These are phyloP conservation scores for Fusarium mexicanum DNA, from an alignment of 2,329 filamentous ascomycete genomes.

Conservation along the genomic window DNA sequence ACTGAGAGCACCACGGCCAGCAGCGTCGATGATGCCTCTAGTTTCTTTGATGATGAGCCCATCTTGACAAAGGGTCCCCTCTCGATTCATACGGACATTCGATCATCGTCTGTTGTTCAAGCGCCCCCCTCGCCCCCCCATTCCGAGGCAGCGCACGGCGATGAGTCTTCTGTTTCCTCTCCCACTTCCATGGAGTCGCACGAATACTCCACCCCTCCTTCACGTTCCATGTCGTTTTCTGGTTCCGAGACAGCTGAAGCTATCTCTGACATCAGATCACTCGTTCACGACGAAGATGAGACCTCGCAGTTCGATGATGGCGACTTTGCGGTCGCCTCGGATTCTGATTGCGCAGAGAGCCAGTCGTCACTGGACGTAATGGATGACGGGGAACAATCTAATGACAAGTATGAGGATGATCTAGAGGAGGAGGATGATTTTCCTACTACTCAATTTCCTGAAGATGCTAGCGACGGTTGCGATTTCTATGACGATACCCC, in stretches of 20 bases:
- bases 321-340: slow-evolving; percentile 55
- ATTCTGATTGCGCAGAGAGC: slow-evolving; percentile 57
- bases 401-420: slow-evolving; percentile 47
- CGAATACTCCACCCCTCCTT: slow-evolving; percentile 52
- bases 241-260: slow-evolving; percentile 59
- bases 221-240: slow-evolving; percentile 63
- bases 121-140: slow-evolving; percentile 54
- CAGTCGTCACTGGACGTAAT: slow-evolving; percentile 47
- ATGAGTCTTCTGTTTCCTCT: slow-evolving; percentile 52
- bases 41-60: slow-evolving; percentile 56
- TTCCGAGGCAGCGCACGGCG: slow-evolving; percentile 61
- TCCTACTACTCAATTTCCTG: slow-evolving; percentile 52
- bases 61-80: slow-evolving; percentile 59
- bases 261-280: slow-evolving; percentile 43
- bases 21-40: slow-evolving; percentile 51
- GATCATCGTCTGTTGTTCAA: slow-evolving; percentile 32
- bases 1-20: slow-evolving; percentile 52
- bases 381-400: slow-evolving; percentile 44
- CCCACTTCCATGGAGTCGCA: slow-evolving; percentile 48
- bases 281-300: slow-evolving; percentile 53
- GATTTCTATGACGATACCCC: slow-evolving; percentile 49
- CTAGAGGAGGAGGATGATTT: slow-evolving; percentile 49
- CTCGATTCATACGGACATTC: slow-evolving; percentile 40
- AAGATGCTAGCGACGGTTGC: slow-evolving; percentile 51
- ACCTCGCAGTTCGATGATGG: slow-evolving; percentile 57